These are phyloP conservation scores for Lipomyces kockii DNA, from an alignment of 805 yeast species.

Conservation along the genomic window DNA sequence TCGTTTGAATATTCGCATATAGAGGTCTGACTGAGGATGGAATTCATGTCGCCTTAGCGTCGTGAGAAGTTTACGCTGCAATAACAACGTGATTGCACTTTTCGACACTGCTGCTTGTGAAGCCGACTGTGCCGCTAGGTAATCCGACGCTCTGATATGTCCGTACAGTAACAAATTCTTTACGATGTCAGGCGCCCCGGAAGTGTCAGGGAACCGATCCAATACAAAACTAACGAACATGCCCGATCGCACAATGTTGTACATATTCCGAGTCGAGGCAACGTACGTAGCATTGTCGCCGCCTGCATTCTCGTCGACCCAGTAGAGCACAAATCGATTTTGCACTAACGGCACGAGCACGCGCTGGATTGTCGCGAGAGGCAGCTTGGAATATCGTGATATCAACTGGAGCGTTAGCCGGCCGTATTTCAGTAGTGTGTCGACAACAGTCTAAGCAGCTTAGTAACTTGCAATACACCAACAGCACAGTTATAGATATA, in stretches of 20 bases:
- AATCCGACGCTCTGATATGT: slow-evolving; percentile 62
- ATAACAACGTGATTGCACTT: slow-evolving; percentile 51
- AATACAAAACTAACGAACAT: slow-evolving; percentile 65
- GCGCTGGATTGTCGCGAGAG: slow-evolving; percentile 59
- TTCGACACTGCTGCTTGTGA: slow-evolving; percentile 44
- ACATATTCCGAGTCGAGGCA: slow-evolving; percentile 64
- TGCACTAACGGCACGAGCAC: slow-evolving; percentile 79
- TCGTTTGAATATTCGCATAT: slow-evolving; percentile 33
- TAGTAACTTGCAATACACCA: neutral
- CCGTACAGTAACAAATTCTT: slow-evolving; percentile 76
- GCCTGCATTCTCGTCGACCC: slow-evolving; percentile 52
- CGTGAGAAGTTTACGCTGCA: slow-evolving; percentile 56
- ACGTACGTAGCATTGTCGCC: slow-evolving; percentile 24
- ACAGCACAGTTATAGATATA: neutral
- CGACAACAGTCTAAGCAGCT: slow-evolving; percentile 50
- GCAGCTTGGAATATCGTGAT: slow-evolving; percentile 52
- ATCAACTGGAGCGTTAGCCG: slow-evolving; percentile 64
- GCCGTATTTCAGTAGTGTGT: slow-evolving; percentile 68
- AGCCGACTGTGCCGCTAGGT: slow-evolving; percentile 43
- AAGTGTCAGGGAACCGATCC: slow-evolving; percentile 46
- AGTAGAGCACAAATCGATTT: slow-evolving; percentile 71
- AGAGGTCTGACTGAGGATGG: slow-evolving; percentile 43
- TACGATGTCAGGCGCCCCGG: slow-evolving; percentile 60
- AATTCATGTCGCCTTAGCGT: slow-evolving; percentile 52
- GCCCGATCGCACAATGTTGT: slow-evolving; percentile 71